Evolutionary conservation across 192 early-diverging fungal genomes (phyloP).

Genomic region (Haplosporangium gracile): DNA sequence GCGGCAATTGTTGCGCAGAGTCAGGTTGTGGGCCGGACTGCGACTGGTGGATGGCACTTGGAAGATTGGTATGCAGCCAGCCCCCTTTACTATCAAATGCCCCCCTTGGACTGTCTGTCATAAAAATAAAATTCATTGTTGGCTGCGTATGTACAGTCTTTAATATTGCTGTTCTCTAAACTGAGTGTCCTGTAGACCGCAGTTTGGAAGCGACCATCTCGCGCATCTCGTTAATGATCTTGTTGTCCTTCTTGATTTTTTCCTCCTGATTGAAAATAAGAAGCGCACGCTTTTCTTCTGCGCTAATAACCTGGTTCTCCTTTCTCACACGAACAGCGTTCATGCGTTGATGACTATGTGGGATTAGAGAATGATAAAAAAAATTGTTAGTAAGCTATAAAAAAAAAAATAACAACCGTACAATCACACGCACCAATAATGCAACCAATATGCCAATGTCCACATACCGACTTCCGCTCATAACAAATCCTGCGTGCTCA

Average conservation of each 20-base stretch:
- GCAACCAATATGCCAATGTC: not conserved
- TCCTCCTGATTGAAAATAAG: slow-evolving; percentile 92
- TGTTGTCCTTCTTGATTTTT: slow-evolving; percentile 89
- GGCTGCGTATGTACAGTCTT: too few relatives aligned
- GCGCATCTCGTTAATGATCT: slow-evolving; percentile 92
- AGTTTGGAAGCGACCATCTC: slow-evolving; percentile 82
- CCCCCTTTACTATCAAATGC: too few relatives aligned
- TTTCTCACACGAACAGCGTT: slow-evolving; percentile 96
- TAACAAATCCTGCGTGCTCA: slow-evolving; percentile 94
- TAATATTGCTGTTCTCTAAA: not conserved
- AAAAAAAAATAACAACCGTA: not conserved
- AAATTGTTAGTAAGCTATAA: not conserved
- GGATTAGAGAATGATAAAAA: not conserved
- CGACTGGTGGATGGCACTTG: too few relatives aligned
- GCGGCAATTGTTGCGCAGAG: too few relatives aligned
- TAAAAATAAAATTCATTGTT: too few relatives aligned
- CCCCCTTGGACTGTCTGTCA: too few relatives aligned
- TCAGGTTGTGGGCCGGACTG: too few relatives aligned
- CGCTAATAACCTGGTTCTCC: slow-evolving; percentile 96
- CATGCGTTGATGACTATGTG: slow-evolving; percentile 84
- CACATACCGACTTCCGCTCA: slow-evolving; percentile 89
- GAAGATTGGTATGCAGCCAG: too few relatives aligned
- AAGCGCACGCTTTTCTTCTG: slow-evolving; percentile 93
- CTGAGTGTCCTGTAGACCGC: slow-evolving; percentile 53
- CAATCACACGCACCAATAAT: not conserved